Evolutionary conservation across 1,139 yeast species (phyloP), one percentile per base, ranked within the genome.

Genomic region (Kluyveromyces sp.): DNA sequence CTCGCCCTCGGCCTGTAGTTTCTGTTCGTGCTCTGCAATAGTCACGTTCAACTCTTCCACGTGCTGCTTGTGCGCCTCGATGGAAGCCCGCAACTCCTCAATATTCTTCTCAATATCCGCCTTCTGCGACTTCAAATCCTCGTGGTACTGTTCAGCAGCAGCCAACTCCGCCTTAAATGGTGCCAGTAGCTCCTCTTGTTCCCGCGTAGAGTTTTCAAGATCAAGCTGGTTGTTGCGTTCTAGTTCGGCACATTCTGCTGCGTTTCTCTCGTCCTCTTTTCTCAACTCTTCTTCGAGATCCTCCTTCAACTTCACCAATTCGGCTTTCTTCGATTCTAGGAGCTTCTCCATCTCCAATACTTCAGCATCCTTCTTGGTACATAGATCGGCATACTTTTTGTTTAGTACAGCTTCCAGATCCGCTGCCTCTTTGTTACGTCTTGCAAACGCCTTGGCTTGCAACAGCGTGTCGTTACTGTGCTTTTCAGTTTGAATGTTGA

Each of bases 231-330:
- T n/a, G 37, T 35, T 37, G 42, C 43, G 37, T 48, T 48, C 31
- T 43, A 48, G 30, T 46, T 63, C 65, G 30, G 55, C 58, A 41
- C 61, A 62, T 39, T 52, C 58, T 36, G 64, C 60, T 33, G 55
- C 57, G 25, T 52, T 56, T 34, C 64, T 53, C 45, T 65, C 68
- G 43, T 63, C 63, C 47, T 64, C 67, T 49, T 70, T 68, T 49
- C 67, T 48, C 53, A 51, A 49, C 41, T 58, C 66, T 42, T 55
- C 61, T 37, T 52, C 59, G 57, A 56, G 54, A 47, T 58, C 40
- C 41, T 53, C 53, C 42, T 44, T 53, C 44, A 56, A 57, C 5
- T 52, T 50, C 21, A 47, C 60, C 37, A 67, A 58, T 42, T 63
- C 68, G 41, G 60, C 60, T 38, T 65, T 58, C 52, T 64, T 65